Evolutionary conservation across 2,329 filamentous ascomycete species (phyloP).

Genomic region (Nigrospora oryzae): DNA sequence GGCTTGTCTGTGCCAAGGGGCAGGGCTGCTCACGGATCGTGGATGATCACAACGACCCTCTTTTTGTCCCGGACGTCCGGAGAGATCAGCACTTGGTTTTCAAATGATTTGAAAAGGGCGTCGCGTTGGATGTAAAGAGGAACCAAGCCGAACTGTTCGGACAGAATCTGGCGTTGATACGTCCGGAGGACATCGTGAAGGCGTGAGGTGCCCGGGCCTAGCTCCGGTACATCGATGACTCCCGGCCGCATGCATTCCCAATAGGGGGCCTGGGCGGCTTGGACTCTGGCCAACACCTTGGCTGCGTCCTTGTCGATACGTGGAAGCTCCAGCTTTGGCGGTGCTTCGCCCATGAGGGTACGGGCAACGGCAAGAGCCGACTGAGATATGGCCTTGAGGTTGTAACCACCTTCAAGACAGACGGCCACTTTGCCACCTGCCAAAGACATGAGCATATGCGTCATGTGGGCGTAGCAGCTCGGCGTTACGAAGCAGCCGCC

Average conservation of each 20-base stretch:
- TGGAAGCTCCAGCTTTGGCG: conserved; percentile 50
- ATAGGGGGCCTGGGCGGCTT: conserved; percentile 56
- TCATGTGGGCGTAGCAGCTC: conserved; percentile 94
- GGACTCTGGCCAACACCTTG: conserved; percentile 48
- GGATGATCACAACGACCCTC: conserved; percentile 76
- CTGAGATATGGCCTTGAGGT: conserved; percentile 82
- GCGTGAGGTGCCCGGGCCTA: conserved; percentile 49
- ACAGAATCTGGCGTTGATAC: conserved; percentile 65
- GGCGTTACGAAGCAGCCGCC: conserved; percentile 91
- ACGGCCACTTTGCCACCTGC: conserved; percentile 85
- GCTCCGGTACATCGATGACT: conserved; percentile 43
- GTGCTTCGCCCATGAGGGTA: conserved; percentile 93
- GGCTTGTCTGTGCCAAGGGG: neutral
- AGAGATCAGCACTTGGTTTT: conserved; percentile 80
- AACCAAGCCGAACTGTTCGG: conserved; percentile 67
- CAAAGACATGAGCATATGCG: conserved; percentile 95
- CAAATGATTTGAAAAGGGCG: conserved; percentile 65
- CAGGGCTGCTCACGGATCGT: conserved; percentile 64
- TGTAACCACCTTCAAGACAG: conserved; percentile 93
- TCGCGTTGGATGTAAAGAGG: conserved; percentile 73
- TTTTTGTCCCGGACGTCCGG: conserved; percentile 56
- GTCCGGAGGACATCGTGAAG: conserved; percentile 74
- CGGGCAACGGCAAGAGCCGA: conserved; percentile 86
- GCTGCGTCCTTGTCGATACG: conserved; percentile 50
- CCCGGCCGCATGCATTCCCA: conserved; percentile 84